A percentile compares a stretch with the other conserved stretches of the same genome.
phyloP scores from a whole-genome alignment of 2,329 filamentous ascomycete species.

The Penicillium sp. region DNA sequence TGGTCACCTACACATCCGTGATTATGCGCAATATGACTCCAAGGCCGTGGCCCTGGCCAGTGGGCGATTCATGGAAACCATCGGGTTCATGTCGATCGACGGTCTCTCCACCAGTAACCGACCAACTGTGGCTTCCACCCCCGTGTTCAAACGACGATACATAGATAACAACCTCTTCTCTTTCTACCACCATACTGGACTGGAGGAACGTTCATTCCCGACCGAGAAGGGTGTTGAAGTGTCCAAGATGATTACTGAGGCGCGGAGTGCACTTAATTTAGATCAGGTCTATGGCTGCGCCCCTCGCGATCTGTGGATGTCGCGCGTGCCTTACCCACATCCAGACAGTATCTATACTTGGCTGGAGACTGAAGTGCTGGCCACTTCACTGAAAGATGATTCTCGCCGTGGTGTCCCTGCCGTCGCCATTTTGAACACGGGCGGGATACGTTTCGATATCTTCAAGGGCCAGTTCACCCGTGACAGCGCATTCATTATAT shows the following conservation, averaged over 20 bases:
- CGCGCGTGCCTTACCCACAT: constrained; percentile 69
- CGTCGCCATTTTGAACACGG: constrained; percentile 81
- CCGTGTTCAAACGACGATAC: constrained; percentile 74
- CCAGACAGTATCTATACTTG: constrained; percentile 76
- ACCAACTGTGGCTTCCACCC: constrained; percentile 27
- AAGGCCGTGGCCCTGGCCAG: constrained; percentile 78
- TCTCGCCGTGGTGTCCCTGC: constrained; percentile 59
- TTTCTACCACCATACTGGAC: constrained; percentile 74
- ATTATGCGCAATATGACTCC: constrained; percentile 76
- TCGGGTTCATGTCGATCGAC: constrained; percentile 87
- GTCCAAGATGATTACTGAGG: constrained; percentile 66
- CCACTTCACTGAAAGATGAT: constrained; percentile 61
- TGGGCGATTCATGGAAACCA: constrained; percentile 90
- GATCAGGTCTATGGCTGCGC: constrained; percentile 80
- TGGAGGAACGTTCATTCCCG: constrained; percentile 69
- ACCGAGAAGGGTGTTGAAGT: constrained; percentile 74
- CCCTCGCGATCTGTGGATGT: constrained; percentile 78
- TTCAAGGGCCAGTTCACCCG: constrained; percentile 88
- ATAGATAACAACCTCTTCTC: constrained; percentile 93
- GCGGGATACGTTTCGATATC: constrained; percentile 90
- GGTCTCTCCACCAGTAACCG: constrained; percentile 54
- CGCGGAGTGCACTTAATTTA: constrained; percentile 68
- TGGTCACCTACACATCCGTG: constrained; percentile 85
- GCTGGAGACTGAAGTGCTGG: constrained; percentile 74
- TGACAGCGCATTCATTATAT: constrained; percentile 82